Conservation (phyloP, 257 asterid species). For the Solanum stenotomum region DNA sequence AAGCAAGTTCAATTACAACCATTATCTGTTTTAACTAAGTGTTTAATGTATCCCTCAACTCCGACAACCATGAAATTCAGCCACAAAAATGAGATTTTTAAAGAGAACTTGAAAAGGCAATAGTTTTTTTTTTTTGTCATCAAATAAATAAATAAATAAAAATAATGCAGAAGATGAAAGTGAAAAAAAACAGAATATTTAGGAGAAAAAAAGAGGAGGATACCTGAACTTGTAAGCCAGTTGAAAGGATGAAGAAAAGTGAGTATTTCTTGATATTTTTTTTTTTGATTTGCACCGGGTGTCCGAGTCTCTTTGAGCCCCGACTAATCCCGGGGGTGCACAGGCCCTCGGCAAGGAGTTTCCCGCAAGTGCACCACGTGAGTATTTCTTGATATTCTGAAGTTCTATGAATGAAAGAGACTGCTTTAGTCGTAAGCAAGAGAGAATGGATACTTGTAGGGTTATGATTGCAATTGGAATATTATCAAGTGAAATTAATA, state of each 20-base stretch:
- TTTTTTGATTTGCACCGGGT: too few species aligned
- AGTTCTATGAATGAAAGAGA: background rate
- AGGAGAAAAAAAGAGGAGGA: background rate
- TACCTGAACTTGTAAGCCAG: background rate
- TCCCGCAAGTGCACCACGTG: too few species aligned
- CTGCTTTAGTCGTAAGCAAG: background rate
- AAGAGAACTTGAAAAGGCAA: background rate
- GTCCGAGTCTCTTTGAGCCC: too few species aligned
- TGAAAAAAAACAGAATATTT: background rate
- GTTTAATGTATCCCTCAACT: background rate
- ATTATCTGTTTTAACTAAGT: background rate
- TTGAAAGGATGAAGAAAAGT: background rate
- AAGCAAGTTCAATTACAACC: background rate
- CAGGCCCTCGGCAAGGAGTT: too few species aligned
- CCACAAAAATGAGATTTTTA: background rate
- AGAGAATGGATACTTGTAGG: background rate
- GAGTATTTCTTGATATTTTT: background rate
- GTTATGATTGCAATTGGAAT: background rate
- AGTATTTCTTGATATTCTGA: background rate
- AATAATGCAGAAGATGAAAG: background rate
- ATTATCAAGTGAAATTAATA: background rate
- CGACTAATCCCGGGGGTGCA: too few species aligned
- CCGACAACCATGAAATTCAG: background rate
- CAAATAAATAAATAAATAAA: background rate
- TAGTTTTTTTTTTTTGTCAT: too few species aligned